Conservation (phyloP, 2,329 filamentous ascomycete genomes). For the Cladosporium velox region DNA sequence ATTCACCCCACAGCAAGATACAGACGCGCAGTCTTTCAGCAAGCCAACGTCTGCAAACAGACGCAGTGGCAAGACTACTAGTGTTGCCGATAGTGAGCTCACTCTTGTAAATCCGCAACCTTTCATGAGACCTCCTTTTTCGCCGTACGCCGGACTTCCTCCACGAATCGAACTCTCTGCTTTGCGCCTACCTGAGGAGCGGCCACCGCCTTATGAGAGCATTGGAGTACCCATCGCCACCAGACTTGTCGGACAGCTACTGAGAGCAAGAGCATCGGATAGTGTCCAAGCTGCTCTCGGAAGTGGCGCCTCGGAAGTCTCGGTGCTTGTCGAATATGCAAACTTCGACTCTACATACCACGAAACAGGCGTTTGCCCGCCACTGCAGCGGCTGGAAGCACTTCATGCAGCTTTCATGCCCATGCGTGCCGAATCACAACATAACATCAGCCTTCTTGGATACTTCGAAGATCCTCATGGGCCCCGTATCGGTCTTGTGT, state of each 20-base stretch:
- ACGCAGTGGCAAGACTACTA: constrained; percentile 24
- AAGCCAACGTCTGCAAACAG: constrained; percentile 15
- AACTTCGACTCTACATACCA: constrained; percentile 52
- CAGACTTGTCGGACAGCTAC: constrained; percentile 48
- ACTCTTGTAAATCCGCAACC: constrained; percentile 45
- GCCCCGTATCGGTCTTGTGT: constrained; percentile 70
- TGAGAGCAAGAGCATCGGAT: constrained; percentile 32
- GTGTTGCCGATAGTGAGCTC: constrained; percentile 42
- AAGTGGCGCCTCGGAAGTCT: constrained; percentile 41
- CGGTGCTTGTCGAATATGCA: constrained; percentile 72
- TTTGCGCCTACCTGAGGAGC: constrained; percentile 48
- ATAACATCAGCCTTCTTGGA: constrained; percentile 59
- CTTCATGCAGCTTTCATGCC: constrained; percentile 38
- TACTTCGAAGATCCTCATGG: constrained; percentile 77
- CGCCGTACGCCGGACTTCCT: constrained; percentile 42
- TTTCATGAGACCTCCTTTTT: constrained; percentile 34
- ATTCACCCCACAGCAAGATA: constrained; percentile 27
- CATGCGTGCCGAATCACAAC: constrained; percentile 37
- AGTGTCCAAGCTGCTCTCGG: constrained; percentile 39
- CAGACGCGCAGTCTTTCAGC: constrained; percentile 6
- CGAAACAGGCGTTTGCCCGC: constrained; percentile 49
- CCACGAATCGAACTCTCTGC: constrained; percentile 47
- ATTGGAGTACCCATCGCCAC: constrained; percentile 47
- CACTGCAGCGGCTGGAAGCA: constrained; percentile 47
- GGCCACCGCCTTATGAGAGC: constrained; percentile 52